Evolutionary conservation across 1,139 yeast genomes (phyloP).

Genomic region (Candida sojae): DNA sequence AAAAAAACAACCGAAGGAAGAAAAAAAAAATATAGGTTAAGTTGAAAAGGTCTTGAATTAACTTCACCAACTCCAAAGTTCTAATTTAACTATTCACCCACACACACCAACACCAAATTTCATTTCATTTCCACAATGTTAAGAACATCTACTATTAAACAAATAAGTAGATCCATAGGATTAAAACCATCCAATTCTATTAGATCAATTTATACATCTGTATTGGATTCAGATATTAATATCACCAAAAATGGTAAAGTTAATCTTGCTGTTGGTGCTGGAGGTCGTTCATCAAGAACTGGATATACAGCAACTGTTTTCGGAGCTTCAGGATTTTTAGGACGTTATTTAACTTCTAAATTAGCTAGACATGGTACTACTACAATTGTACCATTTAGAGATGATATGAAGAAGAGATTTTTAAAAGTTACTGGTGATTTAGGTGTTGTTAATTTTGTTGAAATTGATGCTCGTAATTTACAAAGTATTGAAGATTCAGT

Average conservation of each 20-base stretch:
- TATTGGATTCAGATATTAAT: constrained; percentile 61
- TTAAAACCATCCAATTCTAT: constrained; percentile 6
- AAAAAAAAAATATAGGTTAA: constrained; percentile 1
- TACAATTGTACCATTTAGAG: constrained; percentile 77
- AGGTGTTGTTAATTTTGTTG: constrained; percentile 84
- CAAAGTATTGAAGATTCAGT: constrained; percentile 78
- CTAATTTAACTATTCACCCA: neutral
- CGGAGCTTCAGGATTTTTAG: constrained; percentile 81
- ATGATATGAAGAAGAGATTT: constrained; percentile 77
- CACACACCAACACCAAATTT: neutral
- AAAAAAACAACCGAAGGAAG: neutral
- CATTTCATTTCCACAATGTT: constrained; percentile 23
- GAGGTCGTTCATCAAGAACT: constrained; percentile 87
- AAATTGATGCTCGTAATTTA: constrained; percentile 78
- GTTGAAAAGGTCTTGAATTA: neutral
- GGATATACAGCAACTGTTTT: constrained; percentile 90
- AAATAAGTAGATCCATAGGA: constrained; percentile 21
- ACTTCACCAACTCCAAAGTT: too few relatives aligned
- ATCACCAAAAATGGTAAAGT: constrained; percentile 79
- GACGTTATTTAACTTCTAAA: constrained; percentile 70
- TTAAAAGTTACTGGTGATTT: constrained; percentile 83
- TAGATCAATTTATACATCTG: constrained; percentile 44
- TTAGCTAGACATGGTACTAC: constrained; percentile 82
- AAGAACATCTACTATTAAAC: constrained; percentile 24
- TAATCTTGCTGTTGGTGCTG: constrained; percentile 66